Conservation (phyloP, 129 eudicot species). For the Ambrosia artemisiifolia region DNA sequence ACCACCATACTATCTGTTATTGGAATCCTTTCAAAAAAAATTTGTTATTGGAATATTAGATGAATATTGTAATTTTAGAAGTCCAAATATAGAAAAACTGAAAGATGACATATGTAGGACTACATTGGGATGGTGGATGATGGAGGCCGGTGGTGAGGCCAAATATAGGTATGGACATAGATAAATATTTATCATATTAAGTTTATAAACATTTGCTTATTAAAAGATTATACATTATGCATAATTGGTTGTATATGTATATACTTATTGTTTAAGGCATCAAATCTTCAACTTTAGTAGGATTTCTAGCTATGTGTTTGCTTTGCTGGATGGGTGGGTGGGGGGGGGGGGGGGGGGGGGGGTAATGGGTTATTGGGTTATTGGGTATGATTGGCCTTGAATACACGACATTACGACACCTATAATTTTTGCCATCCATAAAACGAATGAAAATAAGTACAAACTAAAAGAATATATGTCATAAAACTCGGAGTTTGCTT, state of each 20-base stretch:
- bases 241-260: background rate
- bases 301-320: background rate
- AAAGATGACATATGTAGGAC: constrained; percentile 12
- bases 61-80: background rate
- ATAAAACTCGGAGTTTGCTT: constrained; percentile 22
- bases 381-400: background rate
- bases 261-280: background rate
- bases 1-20: background rate
- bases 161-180: constrained; percentile 5
- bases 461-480: constrained; percentile 14
- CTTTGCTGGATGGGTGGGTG: background rate
- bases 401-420: background rate
- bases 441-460: constrained; percentile 14
- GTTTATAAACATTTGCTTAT: background rate
- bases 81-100: constrained; percentile 27
- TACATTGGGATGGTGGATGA: constrained; percentile 19
- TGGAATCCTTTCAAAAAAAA: no score
- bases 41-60: background rate
- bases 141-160: background rate
- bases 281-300: background rate
- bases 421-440: constrained; percentile 23
- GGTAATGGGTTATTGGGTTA: no score
- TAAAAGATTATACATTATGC: background rate
- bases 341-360: no score
- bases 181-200: background rate